Base-by-base conservation (phyloP, 2,329 filamentous ascomycete genomes). In the Monosporascus sp. region DNA sequence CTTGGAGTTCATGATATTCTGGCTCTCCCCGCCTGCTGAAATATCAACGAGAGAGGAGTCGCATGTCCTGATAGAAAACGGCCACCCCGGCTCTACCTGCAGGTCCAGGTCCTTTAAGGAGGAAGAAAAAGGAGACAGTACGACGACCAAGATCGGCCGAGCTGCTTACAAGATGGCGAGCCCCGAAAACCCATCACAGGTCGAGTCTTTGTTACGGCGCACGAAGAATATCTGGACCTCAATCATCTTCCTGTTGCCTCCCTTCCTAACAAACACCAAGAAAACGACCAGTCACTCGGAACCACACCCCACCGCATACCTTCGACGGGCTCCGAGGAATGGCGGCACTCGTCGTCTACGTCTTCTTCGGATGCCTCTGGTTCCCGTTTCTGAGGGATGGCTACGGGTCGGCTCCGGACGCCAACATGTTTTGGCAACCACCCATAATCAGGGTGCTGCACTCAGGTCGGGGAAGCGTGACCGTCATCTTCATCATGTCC, bases 401-500 rank as follows among this genome's bases (percentile, higher is more conserved):
- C 14, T 50, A 45, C 47, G 37, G 48, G n/a, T 20, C 46, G 22
- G 22, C 24, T 5, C 14, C n/a, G 8, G 25, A 27, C 51, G 37
- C 36, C 25, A 37, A 53, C 36, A 17, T 27, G 25, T 53, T 46
- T 27, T 25, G 39, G 27, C 67, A 70, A 51, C 55, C 69, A 2
- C 67, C 67, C 2, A 63, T 68, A 11, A 53, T 72, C 24, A 63
- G 67, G 9, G 51, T 68, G 17, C 50, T 67, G 20, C 64, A 65
- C 53, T 60, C 62, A 9, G 67, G 62, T 2, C 54, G 61, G 20
- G 58, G 65, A 14, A 68, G 65, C 62, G 69, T 71, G 17, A 56
- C 67, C 22, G 54, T 71, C 7, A 71, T 72, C 57, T 69, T 71
- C 56, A 63, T 72, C 37, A 65, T 72, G 22, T 72, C 69, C 2